Base-by-base conservation (phyloP, 75 land plant species). In the Cunninghamia lanceolata region DNA sequence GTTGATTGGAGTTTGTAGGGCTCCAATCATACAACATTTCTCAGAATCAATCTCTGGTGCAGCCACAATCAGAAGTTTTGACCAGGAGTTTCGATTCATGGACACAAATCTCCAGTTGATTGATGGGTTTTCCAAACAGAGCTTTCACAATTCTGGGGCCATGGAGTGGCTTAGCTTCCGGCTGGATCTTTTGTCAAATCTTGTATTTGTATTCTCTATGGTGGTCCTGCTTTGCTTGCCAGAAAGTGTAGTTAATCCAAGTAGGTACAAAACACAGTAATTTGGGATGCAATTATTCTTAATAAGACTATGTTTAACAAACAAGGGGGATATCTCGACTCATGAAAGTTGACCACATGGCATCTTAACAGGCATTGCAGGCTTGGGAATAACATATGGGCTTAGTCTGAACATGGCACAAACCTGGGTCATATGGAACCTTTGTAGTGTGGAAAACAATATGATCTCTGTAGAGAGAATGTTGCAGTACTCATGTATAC, bases 121-220 rank as follows among this genome's bases (percentile, higher is more conserved):
- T 10, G 95, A 97, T 88, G 86, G 21, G 34, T 93, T 91, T 85
- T 86, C 91, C 36, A 86, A 94, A 45, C 96, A 96, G 0, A 85
- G 70, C 59, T 95, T 96, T 86, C 91, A 96, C 86, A 89, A 19
- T 81, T 89, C 90, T 66, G 94, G 87, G 32, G 96, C 98, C 35
- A 94, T 89, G 87, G 94, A 93, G 81, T 97, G 99, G 99, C 89
- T 97, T 11, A 90, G 92, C 82, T 89, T 97, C 25, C 92, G 99
- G 43, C 88, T 96, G 92, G 92, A 96, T 85, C 83, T 94, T 78
- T 84, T 97, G 42, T 88, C 94, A 42, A 91, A 91, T 35, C 73
- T 94, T 35, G 87, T 92, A 3, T 97, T 97, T 88, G 90, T 93
- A 16, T 90, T 91, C 52, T 91, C 94, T 71, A 91, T 97, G 89